Evolutionary conservation across 208 protist genomes (phyloP), one percentile per base, ranked within the genome.

Genomic region (Acanthamoeba healyi): DNA sequence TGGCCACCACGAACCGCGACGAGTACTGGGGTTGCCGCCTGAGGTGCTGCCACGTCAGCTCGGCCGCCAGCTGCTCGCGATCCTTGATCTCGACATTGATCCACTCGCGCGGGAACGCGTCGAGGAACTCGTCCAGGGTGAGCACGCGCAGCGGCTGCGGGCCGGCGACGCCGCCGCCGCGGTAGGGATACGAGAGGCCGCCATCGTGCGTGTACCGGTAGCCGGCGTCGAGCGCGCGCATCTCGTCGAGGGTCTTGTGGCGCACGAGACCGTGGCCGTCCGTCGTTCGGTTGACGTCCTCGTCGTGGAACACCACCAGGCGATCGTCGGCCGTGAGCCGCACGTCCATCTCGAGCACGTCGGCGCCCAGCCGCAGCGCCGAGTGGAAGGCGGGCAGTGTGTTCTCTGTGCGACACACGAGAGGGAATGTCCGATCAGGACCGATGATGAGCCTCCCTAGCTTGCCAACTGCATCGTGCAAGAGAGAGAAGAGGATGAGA

Each of bases 261-360:
- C 70, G 70, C 70, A 79, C 70, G 19, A 24, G 38, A 1, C 70
- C 70, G 70, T 79, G 22, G 32, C 70, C 70, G 9, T 79, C 36
- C 19, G 70, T 79, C 70, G 70, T 79, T 10, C 70, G 70, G 22
- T 79, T 79, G 0, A 79, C 70, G 70, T 79, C 17, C 36, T 79
- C 70, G 24, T 79, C 70, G 38, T 79, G 70, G 70, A 79, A 79
- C 10, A 79, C 70, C 38, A 79, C 70, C 32, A 79, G 70, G 5
- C 38, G 32, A 44, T 79, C 22, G 70, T 79, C 70, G 70, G 38
- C 70, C 70, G 70, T 79, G 22, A 79, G 70, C 12, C 32, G 70
- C 34, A 79, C 70, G 70, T 79, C 70, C 70, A 79, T 79, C 70
- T 79, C 70, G 26, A 79, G 70, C 70, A 79, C 70, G 38, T 79